Evolutionary conservation across 495 filamentous ascomycete genomes (phyloP), one percentile per base, ranked within the genome.

Genomic region (Penicillium nucicola): DNA sequence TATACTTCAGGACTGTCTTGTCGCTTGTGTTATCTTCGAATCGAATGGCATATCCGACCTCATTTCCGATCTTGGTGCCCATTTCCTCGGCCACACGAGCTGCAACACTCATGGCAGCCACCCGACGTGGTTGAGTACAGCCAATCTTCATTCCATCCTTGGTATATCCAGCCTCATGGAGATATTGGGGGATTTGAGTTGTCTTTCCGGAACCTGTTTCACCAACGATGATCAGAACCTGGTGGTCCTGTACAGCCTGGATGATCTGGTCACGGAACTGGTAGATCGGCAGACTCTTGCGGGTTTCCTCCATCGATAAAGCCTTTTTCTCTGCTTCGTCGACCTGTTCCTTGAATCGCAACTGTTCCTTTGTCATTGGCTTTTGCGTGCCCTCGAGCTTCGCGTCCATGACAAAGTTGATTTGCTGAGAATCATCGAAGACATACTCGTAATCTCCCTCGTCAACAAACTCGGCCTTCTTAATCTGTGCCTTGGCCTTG

Each of bases 91-190:
- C 88, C 9, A 98, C 93, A 70, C 93, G 89, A 17, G 88, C 83
- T 5, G 93, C 93, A 30, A 98, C 93, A 57, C 86, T 92, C 88
- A 96, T 97, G 17, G 93, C 92, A 33, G 93, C 93, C 9, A 98
- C 93, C 72, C 93, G 84, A 50, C 93, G 84, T n/a, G 93, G 93
- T 65, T 98, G 90, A 4, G 78, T 81, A 42, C 78, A 78, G 39
- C 72, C 68, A 47, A 78, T 60, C 53, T 79, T 77, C 62, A 82
- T 61, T 42, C 79, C 83, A 57, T 88, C 84, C 44, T 84, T 82
- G 47, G 90, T 92, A 77, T 89, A 97, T 47, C 95, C 92, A 20
- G 90, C 88, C 58, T 90, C 78, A 56, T 93, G 83, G 11, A 95
- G 83, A 59, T 89, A 95, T 57, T 93, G 90, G 4, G 90, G 89